phyloP scores from a whole-genome alignment of 2,329 filamentous ascomycete genomes.

The Fusarium transvaalense region DNA sequence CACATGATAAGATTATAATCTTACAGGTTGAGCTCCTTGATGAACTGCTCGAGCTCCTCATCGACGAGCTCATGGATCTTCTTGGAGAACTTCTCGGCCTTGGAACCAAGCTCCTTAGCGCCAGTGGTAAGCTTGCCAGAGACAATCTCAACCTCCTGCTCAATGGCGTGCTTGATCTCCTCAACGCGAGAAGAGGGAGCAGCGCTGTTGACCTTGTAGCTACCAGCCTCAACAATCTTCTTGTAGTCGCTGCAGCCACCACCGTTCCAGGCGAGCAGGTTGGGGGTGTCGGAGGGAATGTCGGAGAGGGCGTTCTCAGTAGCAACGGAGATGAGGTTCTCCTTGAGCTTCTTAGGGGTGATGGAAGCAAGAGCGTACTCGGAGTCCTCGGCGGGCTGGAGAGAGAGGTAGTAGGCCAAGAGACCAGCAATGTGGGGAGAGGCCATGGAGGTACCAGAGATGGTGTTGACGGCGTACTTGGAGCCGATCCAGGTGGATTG shows the following conservation, averaged over 20 bases:
- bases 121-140: slow-evolving; percentile 68
- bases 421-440: slow-evolving; percentile 97
- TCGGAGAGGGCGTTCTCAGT: slow-evolving; percentile 83
- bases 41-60: slow-evolving; percentile 70
- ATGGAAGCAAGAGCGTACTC: slow-evolving; percentile 91
- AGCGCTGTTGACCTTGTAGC: slow-evolving; percentile 71
- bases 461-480: slow-evolving; percentile 97
- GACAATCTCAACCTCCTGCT: slow-evolving; percentile 71
- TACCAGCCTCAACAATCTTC: slow-evolving; percentile 79
- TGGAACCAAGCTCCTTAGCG: slow-evolving; percentile 64
- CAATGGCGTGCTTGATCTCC: slow-evolving; percentile 70
- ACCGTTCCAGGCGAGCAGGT: slow-evolving; percentile 99
- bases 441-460: slow-evolving; percentile 99
- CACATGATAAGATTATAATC: slow-evolving; percentile 42
- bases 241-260: slow-evolving; percentile 93
- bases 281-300: slow-evolving; percentile 87
- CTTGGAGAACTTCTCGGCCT: slow-evolving; percentile 72
- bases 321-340: slow-evolving; percentile 83
- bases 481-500: slow-evolving; percentile 98
- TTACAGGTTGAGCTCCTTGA: slow-evolving; percentile 64
- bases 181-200: slow-evolving; percentile 60
- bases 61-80: slow-evolving; percentile 74
- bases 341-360: slow-evolving; percentile 94
- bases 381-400: slow-evolving; percentile 90
- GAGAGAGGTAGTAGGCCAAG: slow-evolving; percentile 96